Base-by-base conservation (phyloP, 768 basidiomycete genomes). In the Clavulina sp. region DNA sequence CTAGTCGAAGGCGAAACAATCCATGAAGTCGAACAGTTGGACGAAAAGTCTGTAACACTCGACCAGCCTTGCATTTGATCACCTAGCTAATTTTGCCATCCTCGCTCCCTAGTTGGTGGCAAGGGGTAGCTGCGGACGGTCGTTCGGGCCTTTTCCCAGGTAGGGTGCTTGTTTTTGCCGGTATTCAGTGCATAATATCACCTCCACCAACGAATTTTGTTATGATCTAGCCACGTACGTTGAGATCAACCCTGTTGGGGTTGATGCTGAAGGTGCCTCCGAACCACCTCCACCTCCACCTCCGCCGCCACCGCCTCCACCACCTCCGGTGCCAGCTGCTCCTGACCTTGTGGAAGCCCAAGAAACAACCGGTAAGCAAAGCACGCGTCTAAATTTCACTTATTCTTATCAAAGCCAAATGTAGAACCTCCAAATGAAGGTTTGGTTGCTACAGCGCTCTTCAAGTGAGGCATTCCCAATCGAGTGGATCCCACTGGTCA, bases 131-230 rank as follows among this genome's bases (percentile, higher is more conserved):
- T 29, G 66, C 70, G 38, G 73, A 70, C 23, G 88, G 87, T 3
- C 80, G 82, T 68, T 69, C 65, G 4, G 92, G 91, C 5, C 64
- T 92, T 30, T 95, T 93, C 77, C 91, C 89, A 53, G 74, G 84
- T 86, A 57, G 23, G 73, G 41, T 50, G 24, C 31, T n/a, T 28
- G 4, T 43, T 29, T 48, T 30, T 29, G 3, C 33, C 23, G 13
- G 26, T 21, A 4, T 9, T 13, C 2, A 1, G 24, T 47, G 4
- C 2, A 5, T n/a, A 3, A 1, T 33, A n/a, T 16, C 26, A 9
- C 13, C 9, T 28, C 13, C 13, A 13, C 43, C 26, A 6, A 46
- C 38, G 18, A 43, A 13, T 47, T 28, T 29, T 4, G 7, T 13
- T 6, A 40, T n/a, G 7, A 18, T 38, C 4, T 57, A 81, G 84